Conservation (phyloP, 257 asterid genomes). For the Solanum dulcamara region DNA sequence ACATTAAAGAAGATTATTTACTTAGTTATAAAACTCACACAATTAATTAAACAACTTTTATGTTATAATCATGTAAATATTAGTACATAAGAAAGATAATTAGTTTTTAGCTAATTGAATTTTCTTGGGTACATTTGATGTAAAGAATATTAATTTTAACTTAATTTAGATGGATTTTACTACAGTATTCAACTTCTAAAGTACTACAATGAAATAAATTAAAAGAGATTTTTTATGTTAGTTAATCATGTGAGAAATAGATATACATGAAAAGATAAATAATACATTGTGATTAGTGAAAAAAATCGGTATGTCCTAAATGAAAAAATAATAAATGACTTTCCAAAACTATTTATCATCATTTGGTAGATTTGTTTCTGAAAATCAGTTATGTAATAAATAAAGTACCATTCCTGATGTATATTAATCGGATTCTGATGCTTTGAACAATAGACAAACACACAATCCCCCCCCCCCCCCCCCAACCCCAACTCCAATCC, state of each 20-base stretch:
- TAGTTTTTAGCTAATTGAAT: not conserved
- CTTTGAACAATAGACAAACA: not conserved
- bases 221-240: not conserved
- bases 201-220: not conserved
- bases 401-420: not conserved
- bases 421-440: not conserved
- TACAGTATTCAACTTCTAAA: not conserved
- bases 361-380: not conserved
- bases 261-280: not conserved
- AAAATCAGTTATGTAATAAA: not conserved
- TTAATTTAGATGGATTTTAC: not conserved
- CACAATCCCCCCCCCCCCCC: not conserved
- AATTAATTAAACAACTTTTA: not conserved
- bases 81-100: not conserved
- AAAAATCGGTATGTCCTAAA: not conserved
- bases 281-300: not conserved
- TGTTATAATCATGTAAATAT: not conserved
- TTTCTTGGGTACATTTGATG: not conserved
- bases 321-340: not conserved
- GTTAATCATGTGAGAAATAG: not conserved
- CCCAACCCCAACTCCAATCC: too few species aligned
- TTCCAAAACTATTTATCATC: not conserved
- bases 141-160: not conserved
- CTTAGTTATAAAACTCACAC: not conserved
- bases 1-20: not conserved